phyloP scores from a whole-genome alignment of 768 basidiomycete genomes.

The Royoungia palumana region DNA sequence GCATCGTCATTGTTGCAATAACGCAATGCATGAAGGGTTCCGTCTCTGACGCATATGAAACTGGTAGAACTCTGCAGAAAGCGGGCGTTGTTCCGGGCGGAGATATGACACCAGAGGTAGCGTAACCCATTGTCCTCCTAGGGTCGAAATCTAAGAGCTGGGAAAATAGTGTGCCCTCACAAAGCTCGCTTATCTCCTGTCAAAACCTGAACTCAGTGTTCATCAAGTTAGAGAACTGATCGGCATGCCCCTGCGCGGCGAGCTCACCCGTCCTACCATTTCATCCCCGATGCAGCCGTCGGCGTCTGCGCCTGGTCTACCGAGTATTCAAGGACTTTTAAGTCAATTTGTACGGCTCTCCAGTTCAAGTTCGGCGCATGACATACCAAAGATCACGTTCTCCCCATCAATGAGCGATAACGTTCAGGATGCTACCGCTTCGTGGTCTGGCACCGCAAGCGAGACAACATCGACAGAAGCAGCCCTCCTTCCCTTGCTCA shows the following conservation, averaged over 20 bases:
- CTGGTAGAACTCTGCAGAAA: slow-evolving; percentile 64
- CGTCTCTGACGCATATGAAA: slow-evolving; percentile 82
- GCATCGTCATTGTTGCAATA: slow-evolving; percentile 86
- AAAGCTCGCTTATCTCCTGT: slow-evolving; percentile 86
- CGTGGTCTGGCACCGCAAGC: slow-evolving; percentile 77
- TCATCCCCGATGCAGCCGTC: slow-evolving; percentile 41
- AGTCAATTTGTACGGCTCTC: slow-evolving; percentile 67
- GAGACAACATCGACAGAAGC: slow-evolving; percentile 70
- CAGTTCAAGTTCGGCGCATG: slow-evolving; percentile 37
- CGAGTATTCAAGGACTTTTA: slow-evolving; percentile 62
- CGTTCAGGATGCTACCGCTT: slow-evolving; percentile 45
- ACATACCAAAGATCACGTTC: slow-evolving; percentile 35
- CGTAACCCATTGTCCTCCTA: background rate
- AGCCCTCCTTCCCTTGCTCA: slow-evolving; percentile 69
- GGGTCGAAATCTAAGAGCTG: background rate
- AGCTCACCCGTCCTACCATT: slow-evolving; percentile 62
- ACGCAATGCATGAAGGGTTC: slow-evolving; percentile 87
- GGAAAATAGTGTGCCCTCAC: slow-evolving; percentile 73
- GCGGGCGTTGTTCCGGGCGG: slow-evolving; percentile 81
- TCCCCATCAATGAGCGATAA: slow-evolving; percentile 36
- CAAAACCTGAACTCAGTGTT: slow-evolving; percentile 71
- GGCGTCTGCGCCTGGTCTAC: slow-evolving; percentile 44
- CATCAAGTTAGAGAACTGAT: slow-evolving; percentile 73
- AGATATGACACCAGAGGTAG: slow-evolving; percentile 95
- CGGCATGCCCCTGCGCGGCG: slow-evolving; percentile 78